These are phyloP conservation scores for Talaromyces liani DNA, from an alignment of 495 filamentous ascomycete genomes.

Conservation along the genomic window DNA sequence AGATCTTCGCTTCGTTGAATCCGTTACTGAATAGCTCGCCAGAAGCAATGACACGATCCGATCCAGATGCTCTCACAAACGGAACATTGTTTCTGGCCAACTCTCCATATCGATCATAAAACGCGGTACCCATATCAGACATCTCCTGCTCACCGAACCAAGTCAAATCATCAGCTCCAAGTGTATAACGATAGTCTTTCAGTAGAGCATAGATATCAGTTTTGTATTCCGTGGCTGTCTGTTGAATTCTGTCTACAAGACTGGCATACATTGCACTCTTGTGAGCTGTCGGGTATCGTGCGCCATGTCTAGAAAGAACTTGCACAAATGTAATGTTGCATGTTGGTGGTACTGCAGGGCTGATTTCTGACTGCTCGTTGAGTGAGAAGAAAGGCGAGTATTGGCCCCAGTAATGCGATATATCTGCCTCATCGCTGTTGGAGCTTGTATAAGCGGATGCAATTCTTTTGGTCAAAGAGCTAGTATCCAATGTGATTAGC, in stretches of 20 bases:
- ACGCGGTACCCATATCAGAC: slow-evolving; percentile 64
- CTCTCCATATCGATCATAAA: slow-evolving; percentile 59
- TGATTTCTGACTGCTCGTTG: slow-evolving; percentile 46
- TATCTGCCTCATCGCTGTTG: slow-evolving; percentile 15
- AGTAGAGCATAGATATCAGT: slow-evolving; percentile 54
- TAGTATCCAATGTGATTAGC: not conserved
- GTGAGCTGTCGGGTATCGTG: slow-evolving; percentile 61
- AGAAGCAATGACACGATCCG: slow-evolving; percentile 65
- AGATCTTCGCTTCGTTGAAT: slow-evolving; percentile 50
- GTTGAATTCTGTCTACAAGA: slow-evolving; percentile 55
- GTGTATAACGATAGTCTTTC: slow-evolving; percentile 57
- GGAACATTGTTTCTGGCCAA: slow-evolving; percentile 49
- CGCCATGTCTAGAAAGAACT: slow-evolving; percentile 76
- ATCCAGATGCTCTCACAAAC: slow-evolving; percentile 65
- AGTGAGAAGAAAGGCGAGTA: slow-evolving; percentile 79
- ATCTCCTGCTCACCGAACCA: slow-evolving; percentile 65
- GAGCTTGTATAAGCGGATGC: not conserved
- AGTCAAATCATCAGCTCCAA: slow-evolving; percentile 71
- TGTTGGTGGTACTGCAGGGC: slow-evolving; percentile 44
- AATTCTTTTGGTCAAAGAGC: not conserved
- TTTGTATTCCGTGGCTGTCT: slow-evolving; percentile 44
- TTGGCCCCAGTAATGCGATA: slow-evolving; percentile 74
- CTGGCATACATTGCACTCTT: slow-evolving; percentile 52
- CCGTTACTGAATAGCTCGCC: slow-evolving; percentile 67
- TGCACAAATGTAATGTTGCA: slow-evolving; percentile 75